phyloP scores from a whole-genome alignment of 1,284 basidiomycete species.

The Austroboletus niveus region DNA sequence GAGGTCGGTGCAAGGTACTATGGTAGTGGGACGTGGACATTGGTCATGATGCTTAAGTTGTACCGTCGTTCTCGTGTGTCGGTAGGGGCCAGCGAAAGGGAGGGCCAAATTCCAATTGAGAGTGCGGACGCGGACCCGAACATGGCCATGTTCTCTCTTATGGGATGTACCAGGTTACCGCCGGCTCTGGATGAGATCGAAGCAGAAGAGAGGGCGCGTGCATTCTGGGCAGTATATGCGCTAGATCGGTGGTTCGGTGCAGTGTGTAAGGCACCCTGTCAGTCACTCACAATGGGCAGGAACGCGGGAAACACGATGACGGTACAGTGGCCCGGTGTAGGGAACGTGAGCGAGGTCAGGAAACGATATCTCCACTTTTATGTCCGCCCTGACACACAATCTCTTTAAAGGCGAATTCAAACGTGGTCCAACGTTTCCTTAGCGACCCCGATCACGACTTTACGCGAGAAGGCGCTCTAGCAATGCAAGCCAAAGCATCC shows the following conservation, averaged over 20 bases:
- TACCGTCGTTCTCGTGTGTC: constrained; percentile 25
- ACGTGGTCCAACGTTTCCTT: constrained; percentile 31
- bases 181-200: constrained; percentile 40
- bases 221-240: constrained; percentile 45
- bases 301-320: constrained; percentile 35
- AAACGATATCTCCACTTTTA: neutral
- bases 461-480: constrained; percentile 15
- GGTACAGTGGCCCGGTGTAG: constrained; percentile 41
- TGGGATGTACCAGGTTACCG: constrained; percentile 24
- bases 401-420: neutral
- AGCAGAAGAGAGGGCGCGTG: constrained; percentile 45
- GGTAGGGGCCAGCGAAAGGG: neutral
- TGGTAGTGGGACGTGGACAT: constrained; percentile 37
- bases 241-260: constrained; percentile 41
- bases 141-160: constrained; percentile 3
- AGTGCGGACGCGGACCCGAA: constrained; percentile 1
- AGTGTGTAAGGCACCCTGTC: constrained; percentile 31
- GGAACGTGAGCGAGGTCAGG: constrained; percentile 4
- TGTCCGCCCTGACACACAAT: neutral
- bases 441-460: constrained; percentile 17
- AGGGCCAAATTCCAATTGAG: neutral
- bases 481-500: constrained; percentile 32
- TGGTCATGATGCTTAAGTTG: constrained; percentile 37
- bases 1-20: constrained; percentile 44
- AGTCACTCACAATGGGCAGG: constrained; percentile 14